Percentiles rank a stretch among this genome's conserved stretches.
phyloP scores from a whole-genome alignment of 345 rosid species.

The Melastoma malabathricum region DNA sequence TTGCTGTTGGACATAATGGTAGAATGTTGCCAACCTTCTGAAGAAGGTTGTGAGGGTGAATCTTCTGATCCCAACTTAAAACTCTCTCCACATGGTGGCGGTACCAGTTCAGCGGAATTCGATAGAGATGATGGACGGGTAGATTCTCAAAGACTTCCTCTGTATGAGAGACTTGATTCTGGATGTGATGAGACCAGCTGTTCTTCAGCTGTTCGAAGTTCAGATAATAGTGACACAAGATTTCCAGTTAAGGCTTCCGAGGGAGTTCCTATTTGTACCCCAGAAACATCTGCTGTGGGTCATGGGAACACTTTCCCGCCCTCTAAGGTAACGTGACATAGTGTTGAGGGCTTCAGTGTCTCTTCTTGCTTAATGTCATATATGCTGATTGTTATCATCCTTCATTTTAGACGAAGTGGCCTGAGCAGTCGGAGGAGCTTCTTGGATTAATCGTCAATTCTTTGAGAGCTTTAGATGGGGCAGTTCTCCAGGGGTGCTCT shows the following conservation, averaged over 20 bases:
- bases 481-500: constrained; percentile 87
- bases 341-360: constrained; percentile 7
- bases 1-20: constrained; percentile 93
- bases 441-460: constrained; percentile 92
- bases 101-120: constrained; percentile 40
- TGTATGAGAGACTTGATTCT: constrained; percentile 62
- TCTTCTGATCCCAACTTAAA: constrained; percentile 32
- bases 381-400: constrained; percentile 11
- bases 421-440: constrained; percentile 98
- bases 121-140: constrained; percentile 52
- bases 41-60: constrained; percentile 46
- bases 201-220: constrained; percentile 66
- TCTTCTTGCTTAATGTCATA: constrained; percentile 9
- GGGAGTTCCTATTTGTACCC: constrained; percentile 44
- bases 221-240: constrained; percentile 36
- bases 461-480: constrained; percentile 86
- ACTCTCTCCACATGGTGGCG: constrained; percentile 33
- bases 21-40: constrained; percentile 94
- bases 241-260: constrained; percentile 41
- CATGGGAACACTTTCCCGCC: constrained; percentile 47
- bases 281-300: constrained; percentile 50
- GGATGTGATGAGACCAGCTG: constrained; percentile 46
- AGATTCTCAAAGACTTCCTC: constrained; percentile 46
- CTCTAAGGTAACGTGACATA: constrained; percentile 46
- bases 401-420: constrained; percentile 81